These are phyloP conservation scores for Hericium rajendrae DNA, from an alignment of 768 basidiomycete species.

Conservation along the genomic window DNA sequence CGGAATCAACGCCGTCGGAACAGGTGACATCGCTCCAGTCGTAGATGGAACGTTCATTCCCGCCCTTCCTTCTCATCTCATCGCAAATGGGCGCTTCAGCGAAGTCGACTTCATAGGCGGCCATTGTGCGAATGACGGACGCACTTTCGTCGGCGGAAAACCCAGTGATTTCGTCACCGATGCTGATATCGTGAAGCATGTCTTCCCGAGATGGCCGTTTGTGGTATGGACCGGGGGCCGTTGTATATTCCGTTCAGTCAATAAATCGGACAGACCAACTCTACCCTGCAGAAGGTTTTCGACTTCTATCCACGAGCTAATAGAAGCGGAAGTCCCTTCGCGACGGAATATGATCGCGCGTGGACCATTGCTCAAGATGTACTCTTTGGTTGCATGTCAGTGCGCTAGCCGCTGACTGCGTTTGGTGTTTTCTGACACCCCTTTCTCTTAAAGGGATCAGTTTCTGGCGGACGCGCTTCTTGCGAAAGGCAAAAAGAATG, in stretches of 20 bases:
- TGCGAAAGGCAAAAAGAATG: not conserved
- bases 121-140: conserved; percentile 35
- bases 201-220: conserved; percentile 21
- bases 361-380: conserved; percentile 32
- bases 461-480: not conserved
- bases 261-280: conserved; percentile 23
- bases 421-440: not conserved
- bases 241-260: not conserved
- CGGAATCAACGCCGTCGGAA: conserved; percentile 25
- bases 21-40: conserved; percentile 18
- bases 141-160: conserved; percentile 29
- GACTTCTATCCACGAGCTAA: conserved; percentile 29
- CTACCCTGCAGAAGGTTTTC: conserved; percentile 26
- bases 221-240: conserved; percentile 20
- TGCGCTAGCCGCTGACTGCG: conserved; percentile 5
- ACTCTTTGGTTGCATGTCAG: conserved; percentile 35
- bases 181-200: conserved; percentile 28
- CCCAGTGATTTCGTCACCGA: conserved; percentile 30
- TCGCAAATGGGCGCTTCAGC: conserved; percentile 24
- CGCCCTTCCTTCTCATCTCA: conserved; percentile 28
- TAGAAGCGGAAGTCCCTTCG: conserved; percentile 25
- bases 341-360: conserved; percentile 31
- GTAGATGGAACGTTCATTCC: conserved; percentile 15
- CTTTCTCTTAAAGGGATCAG: not conserved
- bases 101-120: conserved; percentile 29